phyloP scores from a whole-genome alignment of 2,329 filamentous ascomycete genomes.

The Trichoderma aggressivum region DNA sequence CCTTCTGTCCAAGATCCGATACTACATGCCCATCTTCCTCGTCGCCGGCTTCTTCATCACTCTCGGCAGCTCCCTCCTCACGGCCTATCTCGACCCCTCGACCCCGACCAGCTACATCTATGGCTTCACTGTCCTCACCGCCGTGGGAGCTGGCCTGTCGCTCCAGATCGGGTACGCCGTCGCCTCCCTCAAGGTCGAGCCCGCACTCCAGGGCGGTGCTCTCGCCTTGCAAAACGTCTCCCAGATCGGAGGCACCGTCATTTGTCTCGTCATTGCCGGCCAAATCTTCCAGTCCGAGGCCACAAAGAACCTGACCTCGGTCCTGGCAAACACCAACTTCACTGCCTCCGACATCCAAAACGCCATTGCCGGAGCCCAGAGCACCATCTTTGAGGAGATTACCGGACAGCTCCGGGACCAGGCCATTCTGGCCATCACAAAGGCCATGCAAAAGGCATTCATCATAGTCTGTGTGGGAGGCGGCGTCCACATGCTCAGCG shows the following conservation, averaged over 20 bases:
- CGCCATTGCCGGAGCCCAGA: constrained; percentile 18
- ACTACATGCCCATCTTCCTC: constrained; percentile 19
- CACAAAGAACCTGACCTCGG: neutral
- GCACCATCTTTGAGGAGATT: constrained; percentile 16
- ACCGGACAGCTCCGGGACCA: neutral
- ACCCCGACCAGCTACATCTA: constrained; percentile 20
- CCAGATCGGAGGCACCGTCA: constrained; percentile 21
- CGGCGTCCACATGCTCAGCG: neutral
- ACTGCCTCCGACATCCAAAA: constrained; percentile 14
- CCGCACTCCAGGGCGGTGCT: neutral
- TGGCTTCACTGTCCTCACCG: constrained; percentile 21
- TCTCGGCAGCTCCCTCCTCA: constrained; percentile 13
- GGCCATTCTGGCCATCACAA: constrained; percentile 17
- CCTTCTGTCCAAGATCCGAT: neutral
- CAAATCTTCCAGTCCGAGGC: constrained; percentile 34
- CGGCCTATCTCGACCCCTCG: neutral
- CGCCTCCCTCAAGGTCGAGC: constrained; percentile 18
- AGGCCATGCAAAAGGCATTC: constrained; percentile 16
- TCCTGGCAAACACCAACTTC: neutral
- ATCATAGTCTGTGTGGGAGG: constrained; percentile 14
- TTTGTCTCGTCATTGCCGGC: constrained; percentile 28
- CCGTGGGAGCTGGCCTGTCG: constrained; percentile 17
- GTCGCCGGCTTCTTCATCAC: constrained; percentile 17
- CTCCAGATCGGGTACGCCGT: constrained; percentile 31
- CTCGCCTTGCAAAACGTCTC: constrained; percentile 29